Conservation (phyloP, 148 eudicot genomes). For the Nyssa sinensis region DNA sequence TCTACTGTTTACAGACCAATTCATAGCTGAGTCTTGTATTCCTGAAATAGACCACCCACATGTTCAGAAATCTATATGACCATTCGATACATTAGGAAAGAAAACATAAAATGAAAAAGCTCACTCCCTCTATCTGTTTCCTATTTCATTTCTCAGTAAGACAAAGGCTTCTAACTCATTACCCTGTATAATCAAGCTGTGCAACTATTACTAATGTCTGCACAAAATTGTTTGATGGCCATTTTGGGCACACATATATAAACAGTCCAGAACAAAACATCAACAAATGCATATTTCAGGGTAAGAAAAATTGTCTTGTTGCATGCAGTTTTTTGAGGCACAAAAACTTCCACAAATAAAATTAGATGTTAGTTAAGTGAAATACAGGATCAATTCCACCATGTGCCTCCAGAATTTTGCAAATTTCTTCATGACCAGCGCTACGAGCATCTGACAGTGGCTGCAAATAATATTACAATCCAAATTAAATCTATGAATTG, state of each 20-base stretch:
- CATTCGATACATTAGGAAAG: too few relatives aligned
- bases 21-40: too few relatives aligned
- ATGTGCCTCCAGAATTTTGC: constrained; percentile 37
- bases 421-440: constrained; percentile 33
- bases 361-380: background rate
- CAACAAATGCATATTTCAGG: background rate
- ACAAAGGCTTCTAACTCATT: too few relatives aligned
- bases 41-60: too few relatives aligned
- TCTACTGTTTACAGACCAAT: too few relatives aligned
- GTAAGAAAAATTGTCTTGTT: background rate
- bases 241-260: background rate
- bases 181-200: too few relatives aligned
- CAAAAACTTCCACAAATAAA: background rate
- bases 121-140: too few relatives aligned
- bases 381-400: constrained; percentile 42
- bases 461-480: constrained; percentile 22
- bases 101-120: too few relatives aligned
- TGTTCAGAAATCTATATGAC: too few relatives aligned
- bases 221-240: too few relatives aligned
- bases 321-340: background rate
- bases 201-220: too few relatives aligned
- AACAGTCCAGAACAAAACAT: background rate
- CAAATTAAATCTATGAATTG: background rate
- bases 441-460: constrained; percentile 46
- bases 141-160: too few relatives aligned